Conservation (phyloP, 2,329 filamentous ascomycete genomes). For the Colletotrichum chrysophilum region DNA sequence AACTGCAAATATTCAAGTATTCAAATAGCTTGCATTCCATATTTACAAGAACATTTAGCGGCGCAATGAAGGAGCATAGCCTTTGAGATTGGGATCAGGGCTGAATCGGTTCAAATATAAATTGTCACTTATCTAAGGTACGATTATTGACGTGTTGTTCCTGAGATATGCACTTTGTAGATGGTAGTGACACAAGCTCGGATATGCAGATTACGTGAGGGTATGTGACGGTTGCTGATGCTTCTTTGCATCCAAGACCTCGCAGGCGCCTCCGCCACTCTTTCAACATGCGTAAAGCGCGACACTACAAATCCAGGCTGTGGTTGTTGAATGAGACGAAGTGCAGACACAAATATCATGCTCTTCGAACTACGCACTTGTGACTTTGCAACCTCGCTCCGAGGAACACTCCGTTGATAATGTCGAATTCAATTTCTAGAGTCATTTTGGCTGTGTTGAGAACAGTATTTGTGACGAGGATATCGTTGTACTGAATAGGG, state of each 20-base stretch:
- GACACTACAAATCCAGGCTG: background rate
- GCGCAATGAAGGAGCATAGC: rapidly evolving
- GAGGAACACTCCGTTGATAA: background rate
- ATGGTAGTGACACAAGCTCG: rapidly evolving
- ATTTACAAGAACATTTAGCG: no score
- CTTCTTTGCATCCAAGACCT: background rate
- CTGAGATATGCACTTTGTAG: background rate
- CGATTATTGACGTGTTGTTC: background rate
- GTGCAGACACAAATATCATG: background rate
- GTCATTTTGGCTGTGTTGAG: background rate
- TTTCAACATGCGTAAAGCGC: background rate
- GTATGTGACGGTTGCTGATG: rapidly evolving
- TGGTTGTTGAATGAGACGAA: background rate
- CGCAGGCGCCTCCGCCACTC: rapidly evolving
- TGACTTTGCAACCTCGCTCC: no score
- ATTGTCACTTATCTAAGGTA: background rate
- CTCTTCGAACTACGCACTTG: background rate
- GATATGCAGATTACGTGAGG: rapidly evolving
- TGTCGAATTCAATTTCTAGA: background rate
- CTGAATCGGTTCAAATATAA: background rate
- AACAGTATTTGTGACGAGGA: background rate
- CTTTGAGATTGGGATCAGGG: background rate
- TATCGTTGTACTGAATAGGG: background rate
- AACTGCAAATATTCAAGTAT: no score
- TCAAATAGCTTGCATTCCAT: no score